These are phyloP conservation scores for Pestalotiopsis fici DNA, from an alignment of 2,329 filamentous ascomycete genomes.

Conservation along the genomic window DNA sequence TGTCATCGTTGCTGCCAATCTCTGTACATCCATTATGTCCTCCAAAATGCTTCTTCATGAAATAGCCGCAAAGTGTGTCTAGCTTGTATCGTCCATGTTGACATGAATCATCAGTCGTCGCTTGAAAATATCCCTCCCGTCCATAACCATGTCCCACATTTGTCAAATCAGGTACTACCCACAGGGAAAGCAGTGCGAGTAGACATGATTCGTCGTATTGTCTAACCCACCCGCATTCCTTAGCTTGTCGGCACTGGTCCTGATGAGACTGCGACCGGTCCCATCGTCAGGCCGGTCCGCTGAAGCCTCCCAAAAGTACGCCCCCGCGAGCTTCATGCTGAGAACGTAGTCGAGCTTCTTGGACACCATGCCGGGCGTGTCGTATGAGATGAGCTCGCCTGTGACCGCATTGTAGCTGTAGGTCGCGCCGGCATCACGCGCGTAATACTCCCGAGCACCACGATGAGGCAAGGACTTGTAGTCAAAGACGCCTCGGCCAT, in stretches of 20 bases:
- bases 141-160: neutral
- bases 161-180: neutral
- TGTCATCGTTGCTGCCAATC: neutral
- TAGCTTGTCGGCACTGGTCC: neutral
- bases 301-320: slow-evolving; percentile 2
- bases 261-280: neutral
- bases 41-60: neutral
- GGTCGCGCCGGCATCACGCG: neutral
- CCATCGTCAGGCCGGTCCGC: neutral
- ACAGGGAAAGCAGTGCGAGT: neutral
- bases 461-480: neutral
- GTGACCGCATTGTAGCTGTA: neutral
- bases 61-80: neutral
- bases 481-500: neutral
- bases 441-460: neutral
- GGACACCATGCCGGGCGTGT: neutral
- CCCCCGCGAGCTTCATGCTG: neutral
- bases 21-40: neutral
- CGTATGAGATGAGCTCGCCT: neutral
- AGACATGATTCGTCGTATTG: neutral
- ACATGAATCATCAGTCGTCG: neutral
- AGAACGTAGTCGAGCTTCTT: neutral
- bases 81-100: neutral
- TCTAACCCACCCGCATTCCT: neutral
- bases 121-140: neutral